These are phyloP conservation scores for Triticum urartu DNA, from an alignment of 176 grass and related monocot genomes.

Conservation along the genomic window DNA sequence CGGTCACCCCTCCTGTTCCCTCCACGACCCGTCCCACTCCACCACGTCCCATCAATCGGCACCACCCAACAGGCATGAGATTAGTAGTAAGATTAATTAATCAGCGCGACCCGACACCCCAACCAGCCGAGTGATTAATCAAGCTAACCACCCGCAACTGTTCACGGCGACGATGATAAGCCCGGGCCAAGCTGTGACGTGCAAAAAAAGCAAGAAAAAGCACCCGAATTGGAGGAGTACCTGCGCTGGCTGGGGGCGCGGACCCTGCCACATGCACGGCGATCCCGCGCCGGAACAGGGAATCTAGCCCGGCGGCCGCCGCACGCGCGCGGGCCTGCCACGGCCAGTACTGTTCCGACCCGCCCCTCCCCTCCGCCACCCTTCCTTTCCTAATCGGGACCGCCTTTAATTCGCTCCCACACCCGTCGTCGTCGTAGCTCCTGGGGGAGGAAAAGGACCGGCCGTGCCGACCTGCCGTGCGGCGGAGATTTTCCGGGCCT, in stretches of 20 bases:
- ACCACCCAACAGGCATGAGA: not conserved
- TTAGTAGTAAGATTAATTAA: not conserved
- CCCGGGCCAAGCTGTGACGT: not conserved
- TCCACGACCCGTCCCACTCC: not conserved
- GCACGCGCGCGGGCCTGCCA: not conserved
- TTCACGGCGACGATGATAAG: not conserved
- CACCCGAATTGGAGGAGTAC: too few relatives aligned
- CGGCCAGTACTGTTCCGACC: constrained; percentile 1
- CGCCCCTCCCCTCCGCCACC: too few relatives aligned
- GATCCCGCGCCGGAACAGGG: not conserved
- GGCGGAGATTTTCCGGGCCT: not conserved
- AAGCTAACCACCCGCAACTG: not conserved
- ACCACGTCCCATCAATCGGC: not conserved
- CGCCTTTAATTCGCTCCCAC: too few relatives aligned
- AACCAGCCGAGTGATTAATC: not conserved
- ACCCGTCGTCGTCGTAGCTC: too few relatives aligned
- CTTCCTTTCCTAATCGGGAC: constrained; percentile 11
- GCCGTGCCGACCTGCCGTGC: not conserved
- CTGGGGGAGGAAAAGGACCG: not conserved
- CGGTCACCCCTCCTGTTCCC: not conserved
- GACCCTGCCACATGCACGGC: not conserved
- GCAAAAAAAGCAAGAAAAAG: not conserved
- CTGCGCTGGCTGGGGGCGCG: too few relatives aligned
- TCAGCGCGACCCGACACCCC: too few relatives aligned
- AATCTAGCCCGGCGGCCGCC: not conserved